Evolutionary conservation across 108 stramenopile genomes (phyloP).

Genomic region (Pseudonitzschia multiseries): DNA sequence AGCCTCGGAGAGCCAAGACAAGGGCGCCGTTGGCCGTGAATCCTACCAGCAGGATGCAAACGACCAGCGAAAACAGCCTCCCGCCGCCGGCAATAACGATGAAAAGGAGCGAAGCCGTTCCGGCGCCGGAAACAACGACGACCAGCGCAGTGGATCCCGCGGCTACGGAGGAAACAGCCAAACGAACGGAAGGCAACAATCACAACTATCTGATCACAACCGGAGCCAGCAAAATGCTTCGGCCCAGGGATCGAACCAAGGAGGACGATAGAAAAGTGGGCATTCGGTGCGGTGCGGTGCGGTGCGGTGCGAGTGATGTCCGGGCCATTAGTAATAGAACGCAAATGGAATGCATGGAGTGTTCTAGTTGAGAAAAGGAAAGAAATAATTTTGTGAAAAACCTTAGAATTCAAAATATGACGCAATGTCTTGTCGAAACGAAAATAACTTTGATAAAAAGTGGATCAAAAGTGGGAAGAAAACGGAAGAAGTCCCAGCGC

Average conservation of each 20-base stretch:
- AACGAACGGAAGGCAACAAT: too few relatives aligned
- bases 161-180: background rate
- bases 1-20: constrained; percentile 24
- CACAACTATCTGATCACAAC: constrained; percentile 17
- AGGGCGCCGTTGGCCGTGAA: background rate
- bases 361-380: too few relatives aligned
- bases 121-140: constrained; percentile 22
- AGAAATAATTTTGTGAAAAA: too few relatives aligned
- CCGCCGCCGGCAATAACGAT: constrained; percentile 4
- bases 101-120: constrained; percentile 37
- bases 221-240: constrained; percentile 33
- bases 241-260: constrained; percentile 30
- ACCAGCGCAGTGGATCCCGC: constrained; percentile 12
- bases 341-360: too few relatives aligned
- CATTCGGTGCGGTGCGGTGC: background rate
- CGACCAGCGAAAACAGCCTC: constrained; percentile 15
- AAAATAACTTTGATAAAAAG: too few relatives aligned
- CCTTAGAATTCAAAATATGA: too few relatives aligned
- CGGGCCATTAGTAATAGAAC: too few relatives aligned
- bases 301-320: background rate
- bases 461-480: background rate
- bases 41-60: constrained; percentile 13
- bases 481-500: background rate
- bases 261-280: constrained; percentile 7
- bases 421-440: too few relatives aligned